Evolutionary conservation across 495 filamentous ascomycete genomes (phyloP), one percentile per base, ranked within the genome.

Genomic region (Trichoderma asperelloides): DNA sequence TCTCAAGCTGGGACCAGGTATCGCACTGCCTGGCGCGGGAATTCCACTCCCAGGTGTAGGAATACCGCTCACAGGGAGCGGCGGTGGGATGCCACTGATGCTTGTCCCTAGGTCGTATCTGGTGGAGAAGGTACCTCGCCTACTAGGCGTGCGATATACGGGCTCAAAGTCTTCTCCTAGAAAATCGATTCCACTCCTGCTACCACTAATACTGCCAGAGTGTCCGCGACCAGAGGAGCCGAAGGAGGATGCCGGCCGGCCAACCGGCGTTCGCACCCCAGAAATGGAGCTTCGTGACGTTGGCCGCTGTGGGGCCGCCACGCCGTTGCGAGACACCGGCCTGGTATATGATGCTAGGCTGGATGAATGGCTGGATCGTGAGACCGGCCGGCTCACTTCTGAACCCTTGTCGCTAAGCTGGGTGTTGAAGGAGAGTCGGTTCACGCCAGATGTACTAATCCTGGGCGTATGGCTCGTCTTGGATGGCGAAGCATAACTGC

Each of bases 221-320:
- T 83, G 82, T 3, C 78, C 78, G 67, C 86, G 82, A 5, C 81
- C 74, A 70, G 83, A 86, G 21, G 84, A 84, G 62, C 84, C 81
- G 64, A 87, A 72, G 51, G 82, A 84, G 55, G 84, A 86, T 63
- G 85, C 77, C 12, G 88, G 86, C 30, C 87, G 78, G 47, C 81
- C 81, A 27, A 88, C 71, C 11, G 89, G 87, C 3, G 91, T 92
- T 41, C 89, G 85, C 3, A 88, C 84, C 25, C 18, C 47, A 7
- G 79, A 79, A 39, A 89, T 65, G 62, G 79, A 81, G 4, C 79
- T 70, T 12, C 81, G 83, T 71, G 89, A 92, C 72, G 86, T 83
- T 62, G 91, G 86, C 68, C 90, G 91, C 25, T 75, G 74, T 33
- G 91, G 89, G 6, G 88, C 86, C 62, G 75, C 77, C 23, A 75